Conservation (phyloP, 805 yeast species). For the Metschnikowia borealis region DNA sequence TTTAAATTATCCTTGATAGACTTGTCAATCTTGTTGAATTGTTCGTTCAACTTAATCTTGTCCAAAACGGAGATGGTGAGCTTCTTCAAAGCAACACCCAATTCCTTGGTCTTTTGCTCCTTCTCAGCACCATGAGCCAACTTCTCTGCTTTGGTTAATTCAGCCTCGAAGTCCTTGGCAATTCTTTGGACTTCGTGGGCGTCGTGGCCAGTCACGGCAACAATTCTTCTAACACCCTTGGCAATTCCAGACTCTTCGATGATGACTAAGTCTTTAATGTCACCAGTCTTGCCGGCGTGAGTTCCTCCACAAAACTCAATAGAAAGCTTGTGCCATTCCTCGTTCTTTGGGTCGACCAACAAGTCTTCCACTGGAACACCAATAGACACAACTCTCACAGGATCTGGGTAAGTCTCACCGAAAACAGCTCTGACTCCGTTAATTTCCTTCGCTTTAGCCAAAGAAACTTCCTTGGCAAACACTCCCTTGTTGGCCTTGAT, state of each 20-base stretch:
- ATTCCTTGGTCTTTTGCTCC: slow-evolving; percentile 77
- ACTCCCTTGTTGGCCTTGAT: slow-evolving; percentile 71
- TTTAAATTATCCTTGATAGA: slow-evolving; percentile 83
- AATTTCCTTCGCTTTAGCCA: slow-evolving; percentile 69
- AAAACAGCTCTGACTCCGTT: slow-evolving; percentile 93
- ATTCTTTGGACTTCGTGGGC: slow-evolving; percentile 87
- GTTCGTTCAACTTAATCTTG: slow-evolving; percentile 70
- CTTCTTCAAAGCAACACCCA: slow-evolving; percentile 80
- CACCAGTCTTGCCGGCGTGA: slow-evolving; percentile 88
- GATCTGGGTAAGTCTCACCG: slow-evolving; percentile 98
- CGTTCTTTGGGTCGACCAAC: slow-evolving; percentile 62
- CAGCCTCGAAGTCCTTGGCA: slow-evolving; percentile 66
- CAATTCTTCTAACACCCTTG: slow-evolving; percentile 97
- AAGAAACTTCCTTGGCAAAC: slow-evolving; percentile 76
- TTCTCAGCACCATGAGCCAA: slow-evolving; percentile 71
- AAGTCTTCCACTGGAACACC: slow-evolving; percentile 87
- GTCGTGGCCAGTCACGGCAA: slow-evolving; percentile 89
- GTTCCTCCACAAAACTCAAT: slow-evolving; percentile 99
- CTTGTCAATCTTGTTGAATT: slow-evolving; percentile 78
- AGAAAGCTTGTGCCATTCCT: slow-evolving; percentile 73
- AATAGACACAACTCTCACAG: slow-evolving; percentile 95
- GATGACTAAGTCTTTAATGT: slow-evolving; percentile 84
- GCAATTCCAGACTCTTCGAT: slow-evolving; percentile 97
- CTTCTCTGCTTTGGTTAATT: slow-evolving; percentile 55
- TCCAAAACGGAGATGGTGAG: slow-evolving; percentile 75